These are phyloP conservation scores for Samsoniella hepiali DNA, from an alignment of 2,329 filamentous ascomycete species.

Conservation along the genomic window DNA sequence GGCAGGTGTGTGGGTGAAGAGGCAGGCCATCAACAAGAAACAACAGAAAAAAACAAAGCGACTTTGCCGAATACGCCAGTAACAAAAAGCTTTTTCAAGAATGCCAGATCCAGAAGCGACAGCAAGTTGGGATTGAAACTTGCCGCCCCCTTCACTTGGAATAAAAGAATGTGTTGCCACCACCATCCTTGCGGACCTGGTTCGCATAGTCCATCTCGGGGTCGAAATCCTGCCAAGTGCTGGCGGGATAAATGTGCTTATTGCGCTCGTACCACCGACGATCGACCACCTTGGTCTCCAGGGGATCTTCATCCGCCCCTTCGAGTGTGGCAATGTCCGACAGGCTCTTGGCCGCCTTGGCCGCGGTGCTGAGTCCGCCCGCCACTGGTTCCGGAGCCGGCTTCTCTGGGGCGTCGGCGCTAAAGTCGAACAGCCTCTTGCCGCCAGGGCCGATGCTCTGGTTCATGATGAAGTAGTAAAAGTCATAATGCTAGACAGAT, in stretches of 20 bases:
- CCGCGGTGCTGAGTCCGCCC: constrained; percentile 29
- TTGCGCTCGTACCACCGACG: constrained; percentile 95
- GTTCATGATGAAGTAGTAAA: constrained; percentile 96
- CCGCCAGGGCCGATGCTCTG: constrained; percentile 72
- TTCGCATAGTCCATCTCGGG: constrained; percentile 79
- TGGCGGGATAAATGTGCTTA: constrained; percentile 97
- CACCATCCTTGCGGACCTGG: constrained; percentile 74
- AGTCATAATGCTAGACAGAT: constrained; percentile 77
- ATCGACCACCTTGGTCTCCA: constrained; percentile 89
- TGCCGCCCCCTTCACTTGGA: constrained; percentile 37
- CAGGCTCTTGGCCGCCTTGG: constrained; percentile 36
- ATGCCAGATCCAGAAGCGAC: neutral
- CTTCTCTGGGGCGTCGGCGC: constrained; percentile 43
- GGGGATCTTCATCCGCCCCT: constrained; percentile 73
- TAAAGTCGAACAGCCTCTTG: constrained; percentile 73
- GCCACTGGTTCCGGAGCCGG: constrained; percentile 15
- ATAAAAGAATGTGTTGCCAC: constrained; percentile 94
- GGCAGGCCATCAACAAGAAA: neutral
- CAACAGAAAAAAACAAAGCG: constrained; percentile 1
- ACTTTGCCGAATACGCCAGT: neutral
- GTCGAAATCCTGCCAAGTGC: constrained; percentile 93
- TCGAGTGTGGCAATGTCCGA: constrained; percentile 55
- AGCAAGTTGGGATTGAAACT: neutral
- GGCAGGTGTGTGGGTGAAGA: constrained; percentile 34
- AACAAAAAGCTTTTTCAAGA: no score